A percentile compares a stretch with the other conserved stretches of the same genome.
These are phyloP conservation scores for Gloeostereum incarnatum DNA, from an alignment of 768 basidiomycete species.

Conservation along the genomic window DNA sequence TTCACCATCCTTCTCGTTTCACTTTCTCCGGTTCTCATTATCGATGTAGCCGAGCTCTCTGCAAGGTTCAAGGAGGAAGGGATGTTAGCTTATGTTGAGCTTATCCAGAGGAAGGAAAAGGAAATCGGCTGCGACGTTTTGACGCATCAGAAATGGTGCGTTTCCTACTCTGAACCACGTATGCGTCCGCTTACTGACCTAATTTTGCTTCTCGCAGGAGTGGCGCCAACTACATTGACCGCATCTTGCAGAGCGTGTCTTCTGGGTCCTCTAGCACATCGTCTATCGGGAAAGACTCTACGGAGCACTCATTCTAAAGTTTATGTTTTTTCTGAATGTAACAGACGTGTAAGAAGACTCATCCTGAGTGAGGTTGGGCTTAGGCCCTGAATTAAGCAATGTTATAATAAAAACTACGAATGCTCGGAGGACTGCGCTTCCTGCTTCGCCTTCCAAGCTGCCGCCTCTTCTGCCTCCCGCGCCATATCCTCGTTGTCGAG, in stretches of 20 bases:
- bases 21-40: conserved; percentile 1
- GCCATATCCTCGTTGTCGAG: too few species aligned
- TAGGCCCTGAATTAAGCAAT: too few species aligned
- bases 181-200: not conserved
- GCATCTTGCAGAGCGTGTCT: conserved; percentile 74
- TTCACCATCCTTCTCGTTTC: not conserved
- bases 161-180: conserved; percentile 2
- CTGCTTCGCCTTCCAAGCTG: too few species aligned
- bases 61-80: conserved; percentile 76
- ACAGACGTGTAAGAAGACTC: too few species aligned
- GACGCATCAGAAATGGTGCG: conserved; percentile 90
- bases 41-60: conserved; percentile 61
- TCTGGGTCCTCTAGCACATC: conserved; percentile 87
- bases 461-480: too few species aligned
- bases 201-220: conserved; percentile 40
- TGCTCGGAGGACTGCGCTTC: too few species aligned
- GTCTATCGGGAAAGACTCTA: conserved; percentile 78
- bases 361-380: too few species aligned
- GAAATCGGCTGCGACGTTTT: conserved; percentile 84
- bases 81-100: conserved; percentile 88
- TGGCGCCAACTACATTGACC: conserved; percentile 85
- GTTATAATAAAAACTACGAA: too few species aligned
- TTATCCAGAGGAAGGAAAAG: conserved; percentile 82
- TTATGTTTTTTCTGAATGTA: too few species aligned
- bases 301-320: conserved; percentile 70